These are phyloP conservation scores for Phytophthora hybrid DNA, from an alignment of 352 stramenopile genomes.

Conservation along the genomic window DNA sequence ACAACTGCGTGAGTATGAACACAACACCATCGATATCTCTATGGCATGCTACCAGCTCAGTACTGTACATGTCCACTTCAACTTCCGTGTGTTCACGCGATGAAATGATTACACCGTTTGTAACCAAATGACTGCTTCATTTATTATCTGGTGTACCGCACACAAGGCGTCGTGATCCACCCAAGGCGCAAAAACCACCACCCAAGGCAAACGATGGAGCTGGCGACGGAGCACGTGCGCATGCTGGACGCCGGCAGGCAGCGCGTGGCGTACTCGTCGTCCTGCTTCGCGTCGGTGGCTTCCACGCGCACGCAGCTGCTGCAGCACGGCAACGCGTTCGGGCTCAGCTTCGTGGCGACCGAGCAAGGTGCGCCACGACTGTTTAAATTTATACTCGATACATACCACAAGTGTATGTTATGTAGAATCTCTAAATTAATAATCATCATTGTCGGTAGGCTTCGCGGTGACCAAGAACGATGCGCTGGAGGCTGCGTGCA, in stretches of 20 bases:
- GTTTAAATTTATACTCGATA: not conserved
- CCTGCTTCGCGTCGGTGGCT: constrained; percentile 39
- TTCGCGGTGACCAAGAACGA: constrained; percentile 55
- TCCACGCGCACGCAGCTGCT: constrained; percentile 60
- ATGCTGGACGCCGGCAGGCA: constrained; percentile 75
- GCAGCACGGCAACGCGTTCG: constrained; percentile 69
- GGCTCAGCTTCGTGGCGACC: constrained; percentile 60
- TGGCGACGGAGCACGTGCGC: constrained; percentile 80
- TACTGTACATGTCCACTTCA: not conserved
- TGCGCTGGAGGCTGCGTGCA: constrained; percentile 41
- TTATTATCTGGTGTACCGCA: constrained; percentile 12
- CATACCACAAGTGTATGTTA: too few species aligned
- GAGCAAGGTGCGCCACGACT: constrained; percentile 33
- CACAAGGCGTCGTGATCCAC: constrained; percentile 32
- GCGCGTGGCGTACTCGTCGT: constrained; percentile 48
- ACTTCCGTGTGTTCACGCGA: not conserved
- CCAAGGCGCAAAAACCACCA: constrained; percentile 15
- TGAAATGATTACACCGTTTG: not conserved
- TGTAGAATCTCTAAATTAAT: constrained; percentile 1
- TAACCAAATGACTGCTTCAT: not conserved
- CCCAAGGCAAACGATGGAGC: constrained; percentile 37
- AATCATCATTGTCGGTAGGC: constrained; percentile 26
- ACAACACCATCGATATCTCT: not conserved
- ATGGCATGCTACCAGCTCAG: not conserved
- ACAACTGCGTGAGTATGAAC: not conserved